phyloP scores from a whole-genome alignment of 495 filamentous ascomycete species.

The Penicillium dipodomyicola region DNA sequence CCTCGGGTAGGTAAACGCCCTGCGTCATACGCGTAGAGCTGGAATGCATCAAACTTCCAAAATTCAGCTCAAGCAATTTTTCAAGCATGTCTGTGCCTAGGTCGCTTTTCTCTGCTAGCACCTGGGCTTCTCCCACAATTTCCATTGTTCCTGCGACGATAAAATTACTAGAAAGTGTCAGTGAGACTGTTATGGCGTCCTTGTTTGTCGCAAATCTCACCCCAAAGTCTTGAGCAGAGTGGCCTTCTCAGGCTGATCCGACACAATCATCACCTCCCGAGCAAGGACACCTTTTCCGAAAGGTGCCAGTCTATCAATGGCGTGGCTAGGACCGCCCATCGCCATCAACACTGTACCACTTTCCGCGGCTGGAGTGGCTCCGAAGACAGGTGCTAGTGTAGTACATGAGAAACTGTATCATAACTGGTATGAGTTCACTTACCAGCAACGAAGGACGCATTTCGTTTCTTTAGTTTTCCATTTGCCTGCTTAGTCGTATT shows the following conservation, averaged over 20 bases:
- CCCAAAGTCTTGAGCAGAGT: slow-evolving; percentile 15
- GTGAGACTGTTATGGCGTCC: not conserved
- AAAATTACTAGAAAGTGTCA: slow-evolving; percentile 11
- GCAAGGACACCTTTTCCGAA: slow-evolving; percentile 12
- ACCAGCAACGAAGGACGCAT: slow-evolving; percentile 13
- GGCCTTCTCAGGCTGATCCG: slow-evolving; percentile 12
- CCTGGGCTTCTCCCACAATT: slow-evolving; percentile 17
- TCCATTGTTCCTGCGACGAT: slow-evolving; percentile 16
- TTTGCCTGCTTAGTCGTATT: slow-evolving; percentile 3
- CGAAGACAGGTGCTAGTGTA: slow-evolving; percentile 12
- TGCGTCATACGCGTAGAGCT: slow-evolving; percentile 14
- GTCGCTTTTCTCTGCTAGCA: slow-evolving; percentile 16
- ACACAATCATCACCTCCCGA: slow-evolving; percentile 14
- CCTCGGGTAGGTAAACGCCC: slow-evolving; percentile 9
- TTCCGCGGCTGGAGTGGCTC: slow-evolving; percentile 12
- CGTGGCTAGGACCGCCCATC: not conserved
- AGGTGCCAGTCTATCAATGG: not conserved
- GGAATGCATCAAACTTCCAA: slow-evolving; percentile 6
- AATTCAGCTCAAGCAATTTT: slow-evolving; percentile 15
- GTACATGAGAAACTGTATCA: not conserved
- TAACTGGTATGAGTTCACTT: not conserved
- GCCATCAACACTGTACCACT: slow-evolving; percentile 11
- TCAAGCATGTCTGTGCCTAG: slow-evolving; percentile 12
- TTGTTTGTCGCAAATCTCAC: not conserved
- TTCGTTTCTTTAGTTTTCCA: not conserved